Conservation (phyloP, 2,329 filamentous ascomycete species). For the Zelopaecilomyces penicillatus region DNA sequence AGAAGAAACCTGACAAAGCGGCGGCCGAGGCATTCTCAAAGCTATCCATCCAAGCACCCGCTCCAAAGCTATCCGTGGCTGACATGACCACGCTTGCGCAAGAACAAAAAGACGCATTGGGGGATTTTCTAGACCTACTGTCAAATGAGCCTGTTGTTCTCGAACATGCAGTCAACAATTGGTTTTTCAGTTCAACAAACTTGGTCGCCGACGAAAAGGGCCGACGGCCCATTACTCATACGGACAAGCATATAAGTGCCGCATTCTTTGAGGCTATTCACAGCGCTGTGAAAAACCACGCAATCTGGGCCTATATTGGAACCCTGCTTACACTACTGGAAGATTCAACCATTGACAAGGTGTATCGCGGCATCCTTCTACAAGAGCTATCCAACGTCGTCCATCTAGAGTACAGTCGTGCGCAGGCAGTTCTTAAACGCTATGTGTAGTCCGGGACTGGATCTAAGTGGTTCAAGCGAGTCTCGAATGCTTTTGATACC, state of each 20-base stretch:
- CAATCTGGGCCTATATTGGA: constrained; percentile 33
- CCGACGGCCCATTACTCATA: constrained; percentile 25
- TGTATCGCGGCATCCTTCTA: constrained; percentile 25
- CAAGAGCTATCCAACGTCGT: constrained; percentile 39
- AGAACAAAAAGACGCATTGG: constrained; percentile 24
- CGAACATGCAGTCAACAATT: constrained; percentile 23
- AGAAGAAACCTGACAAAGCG: constrained; percentile 22
- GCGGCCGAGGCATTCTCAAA: constrained; percentile 23
- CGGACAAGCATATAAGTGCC: constrained; percentile 33
- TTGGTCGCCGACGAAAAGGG: constrained; percentile 38
- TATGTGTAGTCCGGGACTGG: constrained; percentile 27
- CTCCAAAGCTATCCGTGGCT: constrained; percentile 21
- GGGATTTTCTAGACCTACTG: constrained; percentile 28
- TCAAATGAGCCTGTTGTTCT: constrained; percentile 24
- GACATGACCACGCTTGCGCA: constrained; percentile 21
- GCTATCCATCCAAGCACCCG: constrained; percentile 19
- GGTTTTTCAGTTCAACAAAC: constrained; percentile 33
- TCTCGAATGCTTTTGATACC: constrained; percentile 26
- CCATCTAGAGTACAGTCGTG: constrained; percentile 33
- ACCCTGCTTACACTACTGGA: constrained; percentile 28
- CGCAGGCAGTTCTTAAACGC: constrained; percentile 32
- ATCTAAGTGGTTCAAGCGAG: constrained; percentile 33
- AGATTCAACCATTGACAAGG: constrained; percentile 17
- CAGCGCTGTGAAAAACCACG: constrained; percentile 22
- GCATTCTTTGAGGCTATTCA: constrained; percentile 35